Evolutionary conservation across 1,284 basidiomycete species (phyloP).

Genomic region (Microbotryomycetes sp.): DNA sequence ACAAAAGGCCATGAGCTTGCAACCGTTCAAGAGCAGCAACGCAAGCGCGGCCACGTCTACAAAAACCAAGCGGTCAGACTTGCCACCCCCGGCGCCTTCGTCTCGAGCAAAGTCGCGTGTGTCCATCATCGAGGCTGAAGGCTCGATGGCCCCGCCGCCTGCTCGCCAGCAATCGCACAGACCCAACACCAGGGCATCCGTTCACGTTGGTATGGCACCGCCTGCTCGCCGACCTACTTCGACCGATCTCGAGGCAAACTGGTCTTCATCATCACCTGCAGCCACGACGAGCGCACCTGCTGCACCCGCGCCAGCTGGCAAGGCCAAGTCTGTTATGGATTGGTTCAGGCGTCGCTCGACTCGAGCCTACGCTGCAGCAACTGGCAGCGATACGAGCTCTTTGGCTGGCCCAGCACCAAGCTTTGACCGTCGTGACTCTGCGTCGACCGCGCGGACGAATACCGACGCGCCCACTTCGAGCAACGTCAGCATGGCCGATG

Average conservation of each 20-base stretch:
- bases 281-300: constrained; percentile 4
- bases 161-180: constrained; percentile 24
- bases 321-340: constrained; percentile 56
- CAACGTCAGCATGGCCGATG: constrained; percentile 16
- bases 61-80: constrained; percentile 7
- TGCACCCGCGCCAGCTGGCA: constrained; percentile 44
- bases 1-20: constrained; percentile 30
- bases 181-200: constrained; percentile 26
- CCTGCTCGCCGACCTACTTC: constrained; percentile 9
- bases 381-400: background rate
- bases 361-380: constrained; percentile 3
- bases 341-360: constrained; percentile 51
- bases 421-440: constrained; percentile 11
- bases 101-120: background rate
- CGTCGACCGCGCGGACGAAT: background rate
- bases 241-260: constrained; percentile 31
- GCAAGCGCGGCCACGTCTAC: constrained; percentile 15
- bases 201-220: constrained; percentile 38
- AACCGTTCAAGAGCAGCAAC: constrained; percentile 24
- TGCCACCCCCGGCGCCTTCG: background rate
- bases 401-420: constrained; percentile 6
- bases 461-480: background rate
- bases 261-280: constrained; percentile 8
- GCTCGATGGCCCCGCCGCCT: constrained; percentile 1
- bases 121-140: background rate